Evolutionary conservation across 768 basidiomycete species (phyloP), one percentile per base, ranked within the genome.

Genomic region (Termitomyces sp.): DNA sequence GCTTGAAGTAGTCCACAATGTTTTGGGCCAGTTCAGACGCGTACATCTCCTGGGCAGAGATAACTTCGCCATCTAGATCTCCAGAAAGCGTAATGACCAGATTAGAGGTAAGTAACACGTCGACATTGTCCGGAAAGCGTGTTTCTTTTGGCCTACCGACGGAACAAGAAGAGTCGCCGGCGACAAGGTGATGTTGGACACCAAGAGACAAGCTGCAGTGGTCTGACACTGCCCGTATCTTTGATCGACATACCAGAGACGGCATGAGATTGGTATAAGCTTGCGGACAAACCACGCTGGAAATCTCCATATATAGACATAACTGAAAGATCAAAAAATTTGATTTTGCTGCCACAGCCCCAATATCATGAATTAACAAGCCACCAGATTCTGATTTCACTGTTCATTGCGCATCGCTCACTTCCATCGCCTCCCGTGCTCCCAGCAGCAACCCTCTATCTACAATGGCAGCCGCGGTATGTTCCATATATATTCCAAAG

Each of bases 1-100:
- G 63, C 63, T 72, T 75, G 33, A 91, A 68, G 65, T 81, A 84
- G 43, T 72, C 70, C 18, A 75, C 68, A 3, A 89, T 69, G 65
- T 83, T 79, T 36, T 64, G 68, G 8, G 78, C 74, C 50, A 85
- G 72, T 30, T 77, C 77, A 30, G 88, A 90, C 18, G 65, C 61
- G 57, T 67, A 60, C 24, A 90, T 64, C n/a, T 71, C 72, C 35
- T 69, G 62, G 20, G 74, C 61, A 33, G 75, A 59, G 28, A 84
- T 69, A 58, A 66, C 61, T 51, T 61, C 68, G 55, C 77, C 73
- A 64, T 89, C 77, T 32, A 82, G 61, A 33, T 71, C 70, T 42
- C 86, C 88, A 57, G 80, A 75, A 61, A 90, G 64, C 13, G 80
- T 72, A 58, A 91, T 65, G 32, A 74, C 62, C 42, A 90, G 62